Evolutionary conservation across 2,329 filamentous ascomycete species (phyloP), one percentile per base, ranked within the genome.

Genomic region (Periconia macrospinosa): DNA sequence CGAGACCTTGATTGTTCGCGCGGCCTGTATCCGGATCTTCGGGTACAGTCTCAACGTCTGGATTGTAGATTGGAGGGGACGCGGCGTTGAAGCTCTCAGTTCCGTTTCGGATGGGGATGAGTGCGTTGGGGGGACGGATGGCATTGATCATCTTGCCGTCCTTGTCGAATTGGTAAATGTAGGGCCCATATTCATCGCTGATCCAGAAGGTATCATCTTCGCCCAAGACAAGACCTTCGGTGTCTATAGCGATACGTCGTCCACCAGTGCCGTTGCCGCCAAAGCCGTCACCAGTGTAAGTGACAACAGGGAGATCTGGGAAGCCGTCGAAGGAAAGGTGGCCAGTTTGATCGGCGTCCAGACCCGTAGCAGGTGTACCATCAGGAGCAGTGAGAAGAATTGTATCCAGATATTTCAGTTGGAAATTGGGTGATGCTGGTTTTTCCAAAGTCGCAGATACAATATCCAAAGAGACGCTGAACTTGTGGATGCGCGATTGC

Each of bases 1-100:
- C 88, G 46, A 91, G 83, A n/a, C 88, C 88, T 67, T 90, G 87
- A 70, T 91, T 91, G 70, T 91, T 90, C 50, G 81, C 77, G 18
- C 88, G 82, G 13, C 88, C 88, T 1, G 81, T 81, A 1, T 79
- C 77, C 0, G 86, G 84, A 58, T 87, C 78, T 14, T 75, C 77
- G 0, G 87, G 87, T 2, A 69, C 72, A 2, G 83, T 78, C 10
- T 73, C 66, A 15, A 78, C 66, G 14, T 78, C 68, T 0, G 77
- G 76, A 49, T 84, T 69, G 65, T 88, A 89, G 46, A 82, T 75
- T 3, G 86, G 86, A 0, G 87, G 82, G 13, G 82, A 86, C 60
- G 86, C 79, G 11, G 87, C 82, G 48, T 81, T 83, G 78, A 90
- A 91, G 60, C 83, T 67, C 41, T 82, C 75, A 11, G 73, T 79